phyloP scores from a whole-genome alignment of 495 filamentous ascomycete species.

The Lepidopterella palustris region DNA sequence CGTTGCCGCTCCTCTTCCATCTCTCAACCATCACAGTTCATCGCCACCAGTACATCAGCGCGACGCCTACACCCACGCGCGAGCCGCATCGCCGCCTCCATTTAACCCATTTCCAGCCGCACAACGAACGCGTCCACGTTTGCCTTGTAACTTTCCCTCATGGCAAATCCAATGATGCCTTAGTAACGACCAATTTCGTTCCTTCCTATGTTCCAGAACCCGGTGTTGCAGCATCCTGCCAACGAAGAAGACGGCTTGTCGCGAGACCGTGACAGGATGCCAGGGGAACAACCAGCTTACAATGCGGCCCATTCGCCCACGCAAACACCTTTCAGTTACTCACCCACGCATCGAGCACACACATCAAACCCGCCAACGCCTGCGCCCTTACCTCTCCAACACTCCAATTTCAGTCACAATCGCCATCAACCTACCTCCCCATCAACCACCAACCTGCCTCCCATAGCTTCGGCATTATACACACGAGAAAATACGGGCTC shows the following conservation, averaged over 20 bases:
- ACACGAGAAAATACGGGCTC: constrained; percentile 32
- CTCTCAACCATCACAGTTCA: not conserved
- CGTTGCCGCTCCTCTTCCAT: not conserved
- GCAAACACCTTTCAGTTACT: constrained; percentile 28
- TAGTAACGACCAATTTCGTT: not conserved
- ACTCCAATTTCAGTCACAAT: constrained; percentile 17
- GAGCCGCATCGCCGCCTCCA: constrained; percentile 3
- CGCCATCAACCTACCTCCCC: constrained; percentile 27
- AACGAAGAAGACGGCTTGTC: constrained; percentile 30
- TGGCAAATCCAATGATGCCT: not conserved
- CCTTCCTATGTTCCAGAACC: constrained; percentile 16
- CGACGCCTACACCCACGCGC: constrained; percentile 1
- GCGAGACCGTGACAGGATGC: constrained; percentile 32
- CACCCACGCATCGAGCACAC: constrained; percentile 26
- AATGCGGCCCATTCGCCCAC: constrained; percentile 29
- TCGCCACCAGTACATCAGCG: constrained; percentile 1
- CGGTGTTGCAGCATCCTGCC: constrained; percentile 25
- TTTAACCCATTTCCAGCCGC: not conserved
- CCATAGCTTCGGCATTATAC: constrained; percentile 30
- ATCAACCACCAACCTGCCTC: constrained; percentile 29
- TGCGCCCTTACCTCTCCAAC: constrained; percentile 20
- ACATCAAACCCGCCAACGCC: constrained; percentile 17
- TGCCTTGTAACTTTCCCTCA: not conserved
- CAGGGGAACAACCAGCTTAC: constrained; percentile 27
- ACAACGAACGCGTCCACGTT: not conserved